A percentile compares a stretch with the other conserved stretches of the same genome.
Evolutionary conservation across 805 yeast genomes (phyloP).

Genomic region (Barnettozyma wickerhamii): DNA sequence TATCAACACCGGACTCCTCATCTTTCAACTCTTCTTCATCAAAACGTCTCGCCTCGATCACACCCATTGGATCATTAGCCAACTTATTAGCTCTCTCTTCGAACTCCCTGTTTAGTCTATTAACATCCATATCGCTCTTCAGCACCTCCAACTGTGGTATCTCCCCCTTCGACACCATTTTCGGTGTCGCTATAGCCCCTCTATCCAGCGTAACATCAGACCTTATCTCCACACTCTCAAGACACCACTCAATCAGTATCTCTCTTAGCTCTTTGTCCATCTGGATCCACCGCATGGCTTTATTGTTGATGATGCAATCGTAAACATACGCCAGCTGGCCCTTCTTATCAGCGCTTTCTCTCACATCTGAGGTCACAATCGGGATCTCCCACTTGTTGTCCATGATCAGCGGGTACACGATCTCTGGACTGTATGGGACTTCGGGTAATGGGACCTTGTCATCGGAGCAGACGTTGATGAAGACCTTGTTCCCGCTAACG

Average conservation of each 20-base stretch:
- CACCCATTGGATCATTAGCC: conserved; percentile 38
- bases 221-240: conserved; percentile 69
- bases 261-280: conserved; percentile 54
- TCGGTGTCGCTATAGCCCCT: conserved; percentile 58
- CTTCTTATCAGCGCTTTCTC: conserved; percentile 60
- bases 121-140: conserved; percentile 37
- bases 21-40: conserved; percentile 21
- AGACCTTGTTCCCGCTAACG: conserved; percentile 55
- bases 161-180: conserved; percentile 66
- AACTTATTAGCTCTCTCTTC: conserved; percentile 28
- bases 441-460: conserved; percentile 61
- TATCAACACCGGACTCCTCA: conserved; percentile 22
- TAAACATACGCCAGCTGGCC: conserved; percentile 61
- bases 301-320: conserved; percentile 74
- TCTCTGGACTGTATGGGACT: conserved; percentile 46
- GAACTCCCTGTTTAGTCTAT: conserved; percentile 34
- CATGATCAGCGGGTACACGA: conserved; percentile 58
- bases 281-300: conserved; percentile 58
- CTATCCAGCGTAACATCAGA: conserved; percentile 52
- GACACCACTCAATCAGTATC: conserved; percentile 76
- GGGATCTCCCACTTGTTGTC: conserved; percentile 85
- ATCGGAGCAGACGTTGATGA: conserved; percentile 74
- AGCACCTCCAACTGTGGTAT: conserved; percentile 42
- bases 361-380: conserved; percentile 57
- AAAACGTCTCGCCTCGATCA: conserved; percentile 38